phyloP scores from a whole-genome alignment of 2,329 filamentous ascomycete genomes.

The Scorias spongiosa region DNA sequence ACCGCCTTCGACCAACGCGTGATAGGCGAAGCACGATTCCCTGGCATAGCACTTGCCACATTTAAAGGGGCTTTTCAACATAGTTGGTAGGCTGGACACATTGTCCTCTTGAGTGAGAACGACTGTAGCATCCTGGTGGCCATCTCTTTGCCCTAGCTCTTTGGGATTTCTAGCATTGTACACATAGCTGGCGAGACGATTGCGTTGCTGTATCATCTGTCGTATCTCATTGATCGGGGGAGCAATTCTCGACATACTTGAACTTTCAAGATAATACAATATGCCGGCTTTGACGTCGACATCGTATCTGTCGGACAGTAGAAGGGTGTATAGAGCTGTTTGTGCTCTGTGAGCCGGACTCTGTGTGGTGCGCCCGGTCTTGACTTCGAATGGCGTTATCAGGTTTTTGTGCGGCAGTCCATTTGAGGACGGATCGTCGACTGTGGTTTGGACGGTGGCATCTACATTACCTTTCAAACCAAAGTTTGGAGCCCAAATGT shows the following conservation, averaged over 20 bases:
- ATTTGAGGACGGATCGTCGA: conserved; percentile 50
- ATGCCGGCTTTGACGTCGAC: conserved; percentile 81
- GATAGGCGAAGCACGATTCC: conserved; percentile 80
- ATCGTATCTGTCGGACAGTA: conserved; percentile 90
- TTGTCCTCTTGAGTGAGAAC: conserved; percentile 29
- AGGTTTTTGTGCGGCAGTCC: conserved; percentile 40
- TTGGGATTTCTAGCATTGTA: conserved; percentile 27
- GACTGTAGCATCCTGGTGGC: background rate
- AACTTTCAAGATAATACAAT: conserved; percentile 88
- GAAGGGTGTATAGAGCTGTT: conserved; percentile 82
- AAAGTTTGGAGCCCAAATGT: conserved; percentile 96
- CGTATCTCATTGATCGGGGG: conserved; percentile 75
- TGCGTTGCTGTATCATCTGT: conserved; percentile 94
- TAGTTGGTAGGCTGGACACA: conserved; percentile 66
- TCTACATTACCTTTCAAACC: conserved; percentile 96
- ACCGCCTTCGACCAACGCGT: conserved; percentile 76
- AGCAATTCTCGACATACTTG: conserved; percentile 71
- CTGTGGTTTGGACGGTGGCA: conserved; percentile 78
- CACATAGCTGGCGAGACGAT: conserved; percentile 72
- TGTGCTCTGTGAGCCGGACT: conserved; percentile 79
- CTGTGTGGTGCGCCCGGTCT: conserved; percentile 70
- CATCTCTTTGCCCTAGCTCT: background rate
- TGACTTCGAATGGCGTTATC: conserved; percentile 87
- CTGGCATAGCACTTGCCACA: conserved; percentile 87
- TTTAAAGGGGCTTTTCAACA: conserved; percentile 67